Evolutionary conservation across 1,139 yeast genomes (phyloP), one percentile per base, ranked within the genome.

Genomic region (Geotrichum histeridarum): DNA sequence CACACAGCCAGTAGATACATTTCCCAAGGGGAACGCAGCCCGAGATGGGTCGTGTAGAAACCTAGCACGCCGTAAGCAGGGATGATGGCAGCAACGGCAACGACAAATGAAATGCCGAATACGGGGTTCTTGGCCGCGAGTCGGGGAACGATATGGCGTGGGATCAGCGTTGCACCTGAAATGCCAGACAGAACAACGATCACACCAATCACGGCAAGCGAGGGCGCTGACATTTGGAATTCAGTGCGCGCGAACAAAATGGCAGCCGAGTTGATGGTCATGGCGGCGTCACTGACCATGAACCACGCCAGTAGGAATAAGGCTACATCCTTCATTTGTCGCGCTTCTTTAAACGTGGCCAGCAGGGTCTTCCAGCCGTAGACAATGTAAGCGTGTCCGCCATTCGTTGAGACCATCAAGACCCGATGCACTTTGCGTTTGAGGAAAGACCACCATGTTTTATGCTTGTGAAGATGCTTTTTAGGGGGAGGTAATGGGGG

Each of bases 251-350:
- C 86, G 69, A 84, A 84, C 46, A 84, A 65, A 30, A 84, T 79
- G 0, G 91, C 90, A 0, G 90, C 83, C 1, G 88, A 82, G 64
- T 84, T 84, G 56, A 84, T 84, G 0, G 91, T 84, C 1, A 88
- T 83, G 15, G 83, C 71, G 1, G 87, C 82, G 62, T 84, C 91
- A 14, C 86, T 79, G 4, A 84, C 73, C 50, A 84, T 75, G 61
- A 84, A 84, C 90, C 90, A 84, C 0, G 86, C 87, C 0, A 79
- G 54, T 8, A 84, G 67, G 60, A 82, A 84, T 9, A 78, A 74
- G 14, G 79, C 73, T 30, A 84, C 85, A 61, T 84, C 89, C 59
- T 73, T 75, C 64, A 84, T 69, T 48, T 78, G 69, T 1, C 78
- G 72, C 1, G 84, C 86, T 60, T 80, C 82, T 45, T 71, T 74